phyloP scores from a whole-genome alignment of 108 stramenopile genomes.

The Nitzschia sp. region DNA sequence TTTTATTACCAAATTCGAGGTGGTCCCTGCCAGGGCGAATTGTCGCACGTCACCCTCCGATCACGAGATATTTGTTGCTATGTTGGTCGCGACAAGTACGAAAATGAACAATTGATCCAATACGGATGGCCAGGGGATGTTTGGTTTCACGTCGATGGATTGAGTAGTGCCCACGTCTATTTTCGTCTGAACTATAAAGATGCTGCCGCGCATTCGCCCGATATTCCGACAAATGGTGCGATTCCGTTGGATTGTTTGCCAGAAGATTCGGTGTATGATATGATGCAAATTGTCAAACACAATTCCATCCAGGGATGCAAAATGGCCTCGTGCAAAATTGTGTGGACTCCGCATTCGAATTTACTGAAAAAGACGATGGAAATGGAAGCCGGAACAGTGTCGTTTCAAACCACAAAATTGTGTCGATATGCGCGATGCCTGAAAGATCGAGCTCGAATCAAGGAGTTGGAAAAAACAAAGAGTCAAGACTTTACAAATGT shows the following conservation, averaged over 20 bases:
- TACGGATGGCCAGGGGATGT: conserved; percentile 37
- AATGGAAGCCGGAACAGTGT: too few species aligned
- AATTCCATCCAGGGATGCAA: too few species aligned
- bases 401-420: too few species aligned
- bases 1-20: conserved; percentile 32
- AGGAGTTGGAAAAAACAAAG: too few species aligned
- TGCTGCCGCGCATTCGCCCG: too few species aligned
- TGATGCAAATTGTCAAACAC: conserved; percentile 39
- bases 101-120: conserved; percentile 29
- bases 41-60: conserved; percentile 13
- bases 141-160: conserved; percentile 36
- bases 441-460: too few species aligned
- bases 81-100: conserved; percentile 35
- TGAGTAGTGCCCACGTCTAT: conserved; percentile 28
- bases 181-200: conserved; percentile 21
- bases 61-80: conserved; percentile 23
- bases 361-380: too few species aligned
- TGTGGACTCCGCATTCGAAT: too few species aligned
- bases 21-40: conserved; percentile 13
- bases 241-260: conserved; percentile 23
- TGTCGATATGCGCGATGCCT: too few species aligned
- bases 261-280: conserved; percentile 21
- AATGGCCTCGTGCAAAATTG: too few species aligned
- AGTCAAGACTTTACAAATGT: too few species aligned
- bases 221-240: neutral